Percentiles rank a stretch among this genome's conserved stretches.
Evolutionary conservation across 352 stramenopile genomes (phyloP).

Genomic region (Globisporangium apiculatum): DNA sequence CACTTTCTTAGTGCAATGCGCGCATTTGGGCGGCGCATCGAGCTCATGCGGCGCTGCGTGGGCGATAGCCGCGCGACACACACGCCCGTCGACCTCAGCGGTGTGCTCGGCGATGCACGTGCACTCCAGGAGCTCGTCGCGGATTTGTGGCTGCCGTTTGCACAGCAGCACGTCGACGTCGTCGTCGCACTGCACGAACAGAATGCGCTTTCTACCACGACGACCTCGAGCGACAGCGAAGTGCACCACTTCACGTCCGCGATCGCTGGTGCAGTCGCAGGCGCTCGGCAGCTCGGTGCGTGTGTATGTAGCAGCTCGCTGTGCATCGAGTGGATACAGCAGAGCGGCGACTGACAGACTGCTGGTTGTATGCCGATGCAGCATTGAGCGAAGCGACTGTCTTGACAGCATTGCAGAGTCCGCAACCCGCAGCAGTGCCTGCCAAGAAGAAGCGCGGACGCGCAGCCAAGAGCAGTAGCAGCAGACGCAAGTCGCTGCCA

Average conservation of each 20-base stretch:
- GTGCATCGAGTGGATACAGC: neutral
- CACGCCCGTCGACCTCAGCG: slow-evolving; percentile 30
- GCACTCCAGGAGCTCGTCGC: slow-evolving; percentile 25
- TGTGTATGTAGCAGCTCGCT: neutral
- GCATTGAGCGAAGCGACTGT: slow-evolving; percentile 39
- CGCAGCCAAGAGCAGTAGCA: neutral
- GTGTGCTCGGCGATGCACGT: slow-evolving; percentile 23
- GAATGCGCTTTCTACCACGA: neutral
- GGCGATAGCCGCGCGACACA: slow-evolving; percentile 21
- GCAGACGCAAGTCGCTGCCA: neutral
- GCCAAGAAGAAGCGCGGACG: slow-evolving; percentile 3
- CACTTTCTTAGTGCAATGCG: neutral
- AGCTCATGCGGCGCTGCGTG: slow-evolving; percentile 19
- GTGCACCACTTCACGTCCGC: slow-evolving; percentile 24
- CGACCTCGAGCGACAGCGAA: neutral
- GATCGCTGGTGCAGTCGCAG: slow-evolving; percentile 44
- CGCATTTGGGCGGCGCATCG: neutral
- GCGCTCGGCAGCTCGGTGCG: slow-evolving; percentile 28
- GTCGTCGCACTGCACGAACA: slow-evolving; percentile 37
- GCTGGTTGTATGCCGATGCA: slow-evolving; percentile 8
- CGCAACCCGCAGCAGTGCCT: neutral
- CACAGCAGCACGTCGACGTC: slow-evolving; percentile 31
- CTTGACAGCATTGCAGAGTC: slow-evolving; percentile 3
- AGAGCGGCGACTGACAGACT: neutral
- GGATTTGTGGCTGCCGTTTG: slow-evolving; percentile 40